Evolutionary conservation across 1,284 basidiomycete genomes (phyloP), one percentile per base, ranked within the genome.

Genomic region (Trichosporon asahii): DNA sequence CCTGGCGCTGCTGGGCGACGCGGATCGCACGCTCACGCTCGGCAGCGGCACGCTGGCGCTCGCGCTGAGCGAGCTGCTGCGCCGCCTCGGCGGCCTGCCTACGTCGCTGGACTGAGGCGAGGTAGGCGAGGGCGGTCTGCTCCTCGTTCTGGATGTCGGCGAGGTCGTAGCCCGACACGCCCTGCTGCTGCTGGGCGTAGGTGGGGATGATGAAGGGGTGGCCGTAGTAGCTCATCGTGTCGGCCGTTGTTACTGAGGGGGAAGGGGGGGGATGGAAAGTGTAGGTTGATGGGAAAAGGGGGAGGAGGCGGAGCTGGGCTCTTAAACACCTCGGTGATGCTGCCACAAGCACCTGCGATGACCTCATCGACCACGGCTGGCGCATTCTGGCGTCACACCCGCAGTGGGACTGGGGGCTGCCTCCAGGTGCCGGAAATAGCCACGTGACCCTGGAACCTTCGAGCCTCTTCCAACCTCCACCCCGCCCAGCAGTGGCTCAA

Each of bases 41-140:
- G 61, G 64, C 71, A 53, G 29, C 68, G 29, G 69, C 68, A 65
- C 70, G 67, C 65, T 72, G 69, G n/a, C 68, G 49, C 40, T 72
- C 67, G 46, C 66, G 69, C 21, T 74, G 70, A 65, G 77, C 77
- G 29, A 74, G 70, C 25, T 69, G 72, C 7, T 73, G 74, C 44
- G 71, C 70, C 63, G 74, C 76, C 57, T 78, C 73, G 64, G 76
- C 74, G 37, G 75, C 78, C 71, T 81, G 70, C 21, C 76, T 73
- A 21, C 79, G 76, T 44, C 77, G 76, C 68, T 77, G 80, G 68
- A 82, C 77, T 4, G 75, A 66, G 57, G 72, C 76, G 37, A 82
- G 78, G 71, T 81, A 79, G 31, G 77, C 79, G n/a, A 78, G 73
- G 25, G 78, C 80, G 29, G 77, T 77, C 60, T 72, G 76, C 66